phyloP scores from a whole-genome alignment of 2,329 filamentous ascomycete genomes.

The Fusarium sp. region DNA sequence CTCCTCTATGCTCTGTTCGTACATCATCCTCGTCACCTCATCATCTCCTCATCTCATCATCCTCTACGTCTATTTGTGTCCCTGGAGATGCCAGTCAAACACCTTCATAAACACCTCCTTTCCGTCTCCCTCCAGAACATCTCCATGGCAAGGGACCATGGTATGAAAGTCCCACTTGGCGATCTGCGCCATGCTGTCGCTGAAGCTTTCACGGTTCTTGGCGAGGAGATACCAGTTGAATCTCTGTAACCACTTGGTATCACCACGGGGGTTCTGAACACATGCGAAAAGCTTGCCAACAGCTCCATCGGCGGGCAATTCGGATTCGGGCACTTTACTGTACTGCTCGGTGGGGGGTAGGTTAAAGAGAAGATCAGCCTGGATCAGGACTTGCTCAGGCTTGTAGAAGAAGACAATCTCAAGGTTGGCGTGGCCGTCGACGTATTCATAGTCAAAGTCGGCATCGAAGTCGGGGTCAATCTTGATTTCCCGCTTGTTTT shows the following conservation, averaged over 20 bases:
- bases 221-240: conserved; percentile 81
- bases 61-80: conserved; percentile 29
- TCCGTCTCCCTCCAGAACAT: conserved; percentile 78
- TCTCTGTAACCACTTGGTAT: conserved; percentile 79
- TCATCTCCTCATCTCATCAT: background rate
- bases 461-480: conserved; percentile 82
- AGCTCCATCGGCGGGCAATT: conserved; percentile 47
- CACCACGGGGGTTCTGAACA: conserved; percentile 69
- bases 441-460: conserved; percentile 88
- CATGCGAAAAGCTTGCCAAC: conserved; percentile 56
- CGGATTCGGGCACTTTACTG: conserved; percentile 65
- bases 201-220: conserved; percentile 73
- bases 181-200: conserved; percentile 74
- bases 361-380: conserved; percentile 94
- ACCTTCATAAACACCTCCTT: conserved; percentile 82
- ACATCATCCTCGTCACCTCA: background rate
- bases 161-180: conserved; percentile 84
- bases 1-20: background rate
- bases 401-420: conserved; percentile 90
- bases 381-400: conserved; percentile 79
- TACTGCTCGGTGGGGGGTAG: conserved; percentile 89
- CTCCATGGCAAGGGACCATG: conserved; percentile 92
- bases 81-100: conserved; percentile 82
- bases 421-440: conserved; percentile 81
- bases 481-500: conserved; percentile 59